Percentiles rank a stretch among this genome's conserved stretches.
Evolutionary conservation across 2,329 filamentous ascomycete species (phyloP).

Genomic region (Coccinonectria pachysandricola): DNA sequence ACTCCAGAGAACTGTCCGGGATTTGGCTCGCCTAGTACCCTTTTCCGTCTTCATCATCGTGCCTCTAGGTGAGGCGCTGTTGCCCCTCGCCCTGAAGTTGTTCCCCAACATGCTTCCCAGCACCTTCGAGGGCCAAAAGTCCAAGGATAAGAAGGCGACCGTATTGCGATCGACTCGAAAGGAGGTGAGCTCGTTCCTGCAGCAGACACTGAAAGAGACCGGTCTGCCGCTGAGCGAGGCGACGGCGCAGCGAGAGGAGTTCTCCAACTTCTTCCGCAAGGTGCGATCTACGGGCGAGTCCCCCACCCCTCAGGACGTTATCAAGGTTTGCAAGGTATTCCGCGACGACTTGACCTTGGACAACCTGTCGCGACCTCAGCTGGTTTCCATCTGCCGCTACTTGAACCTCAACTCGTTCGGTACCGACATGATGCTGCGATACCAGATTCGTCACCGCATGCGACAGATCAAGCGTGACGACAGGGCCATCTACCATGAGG

Average conservation of each 20-base stretch:
- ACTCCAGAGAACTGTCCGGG: constrained; percentile 85
- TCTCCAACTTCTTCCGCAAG: constrained; percentile 95
- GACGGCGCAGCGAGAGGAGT: constrained; percentile 86
- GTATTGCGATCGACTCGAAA: constrained; percentile 77
- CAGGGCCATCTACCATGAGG: constrained; percentile 85
- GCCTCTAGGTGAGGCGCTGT: constrained; percentile 85
- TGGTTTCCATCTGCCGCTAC: constrained; percentile 96
- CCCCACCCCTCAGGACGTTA: constrained; percentile 81
- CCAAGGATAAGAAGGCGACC: constrained; percentile 80
- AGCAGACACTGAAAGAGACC: constrained; percentile 83
- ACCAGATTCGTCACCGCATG: constrained; percentile 96
- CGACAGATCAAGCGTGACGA: constrained; percentile 98
- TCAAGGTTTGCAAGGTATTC: constrained; percentile 98
- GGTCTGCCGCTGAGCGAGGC: constrained; percentile 77
- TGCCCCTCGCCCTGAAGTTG: constrained; percentile 82
- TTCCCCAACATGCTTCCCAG: constrained; percentile 97
- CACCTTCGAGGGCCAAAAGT: constrained; percentile 88
- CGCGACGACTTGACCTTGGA: constrained; percentile 95
- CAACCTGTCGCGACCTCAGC: constrained; percentile 88
- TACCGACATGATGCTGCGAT: constrained; percentile 94
- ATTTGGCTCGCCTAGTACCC: constrained; percentile 82
- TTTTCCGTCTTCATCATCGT: constrained; percentile 97
- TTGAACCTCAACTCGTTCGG: constrained; percentile 97
- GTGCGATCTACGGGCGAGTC: constrained; percentile 82
- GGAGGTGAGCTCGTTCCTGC: constrained; percentile 85